phyloP scores from a whole-genome alignment of 345 rosid species.

The Heritiera fomes region DNA sequence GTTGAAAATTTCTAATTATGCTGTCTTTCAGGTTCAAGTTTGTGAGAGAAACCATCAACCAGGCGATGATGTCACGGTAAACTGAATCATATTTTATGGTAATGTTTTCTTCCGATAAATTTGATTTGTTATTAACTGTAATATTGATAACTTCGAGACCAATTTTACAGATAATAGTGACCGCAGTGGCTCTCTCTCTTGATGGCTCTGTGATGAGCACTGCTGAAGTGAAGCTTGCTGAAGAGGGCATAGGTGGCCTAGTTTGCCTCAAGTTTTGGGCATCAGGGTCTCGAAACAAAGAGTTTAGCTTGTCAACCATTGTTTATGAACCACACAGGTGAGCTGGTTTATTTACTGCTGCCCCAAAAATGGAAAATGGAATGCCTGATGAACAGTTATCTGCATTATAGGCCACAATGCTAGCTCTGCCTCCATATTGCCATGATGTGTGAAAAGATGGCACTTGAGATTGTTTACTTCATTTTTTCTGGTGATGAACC shows the following conservation, averaged over 20 bases:
- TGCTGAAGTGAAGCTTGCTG: slow-evolving; percentile 81
- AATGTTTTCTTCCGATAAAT: background rate
- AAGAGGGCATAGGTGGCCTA: slow-evolving; percentile 85
- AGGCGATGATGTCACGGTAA: slow-evolving; percentile 84
- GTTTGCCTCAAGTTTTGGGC: slow-evolving; percentile 88
- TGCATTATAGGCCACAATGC: background rate
- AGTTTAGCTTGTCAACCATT: slow-evolving; percentile 72
- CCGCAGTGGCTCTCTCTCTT: slow-evolving; percentile 68
- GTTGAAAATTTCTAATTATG: slow-evolving; percentile 23
- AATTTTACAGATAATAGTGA: slow-evolving; percentile 63
- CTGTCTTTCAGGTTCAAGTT: slow-evolving; percentile 69
- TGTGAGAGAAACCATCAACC: slow-evolving; percentile 99
- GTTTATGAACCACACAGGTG: slow-evolving; percentile 97
- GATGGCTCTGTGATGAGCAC: slow-evolving; percentile 88
- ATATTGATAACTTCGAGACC: slow-evolving; percentile 22
- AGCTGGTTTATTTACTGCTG: background rate
- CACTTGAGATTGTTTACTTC: background rate
- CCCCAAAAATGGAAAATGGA: background rate
- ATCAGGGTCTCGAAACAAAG: slow-evolving; percentile 51
- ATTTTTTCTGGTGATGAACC: background rate
- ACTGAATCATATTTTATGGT: slow-evolving; percentile 16
- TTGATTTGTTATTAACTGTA: background rate
- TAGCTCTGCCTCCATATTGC: background rate
- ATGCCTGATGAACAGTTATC: background rate
- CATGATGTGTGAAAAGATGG: background rate